These are phyloP conservation scores for Starmera amethionina DNA, from an alignment of 805 yeast species.

Conservation along the genomic window DNA sequence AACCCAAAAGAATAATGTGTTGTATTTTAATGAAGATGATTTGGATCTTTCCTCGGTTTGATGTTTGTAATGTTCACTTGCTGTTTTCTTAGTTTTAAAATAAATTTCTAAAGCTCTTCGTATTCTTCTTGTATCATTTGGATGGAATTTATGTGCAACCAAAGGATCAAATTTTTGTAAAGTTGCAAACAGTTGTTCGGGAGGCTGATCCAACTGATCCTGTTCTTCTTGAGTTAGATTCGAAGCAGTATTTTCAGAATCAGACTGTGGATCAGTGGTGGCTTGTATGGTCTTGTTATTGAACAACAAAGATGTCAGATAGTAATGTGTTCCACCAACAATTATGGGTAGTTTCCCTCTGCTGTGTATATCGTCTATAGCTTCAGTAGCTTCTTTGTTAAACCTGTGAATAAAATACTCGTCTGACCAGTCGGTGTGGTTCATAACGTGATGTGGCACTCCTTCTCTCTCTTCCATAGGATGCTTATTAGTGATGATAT, in stretches of 20 bases:
- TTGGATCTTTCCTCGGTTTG: constrained; percentile 38
- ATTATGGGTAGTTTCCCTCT: constrained; percentile 74
- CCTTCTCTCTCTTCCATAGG: constrained; percentile 71
- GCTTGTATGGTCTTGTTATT: constrained; percentile 52
- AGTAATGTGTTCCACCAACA: constrained; percentile 96
- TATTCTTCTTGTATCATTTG: constrained; percentile 75
- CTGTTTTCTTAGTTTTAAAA: constrained; percentile 51
- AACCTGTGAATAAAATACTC: constrained; percentile 78
- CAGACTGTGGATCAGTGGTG: constrained; percentile 4
- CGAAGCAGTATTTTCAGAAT: constrained; percentile 3
- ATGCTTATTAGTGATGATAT: constrained; percentile 85
- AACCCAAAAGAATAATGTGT: constrained; percentile 73
- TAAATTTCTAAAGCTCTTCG: constrained; percentile 75
- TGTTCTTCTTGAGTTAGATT: constrained; percentile 23
- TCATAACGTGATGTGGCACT: constrained; percentile 77
- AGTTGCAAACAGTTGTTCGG: constrained; percentile 36
- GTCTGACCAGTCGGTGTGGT: constrained; percentile 72
- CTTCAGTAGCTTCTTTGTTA: constrained; percentile 52
- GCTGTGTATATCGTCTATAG: constrained; percentile 54
- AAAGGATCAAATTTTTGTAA: constrained; percentile 54
- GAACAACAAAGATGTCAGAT: constrained; percentile 69
- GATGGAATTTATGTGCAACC: constrained; percentile 78
- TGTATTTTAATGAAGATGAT: constrained; percentile 43
- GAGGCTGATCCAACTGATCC: constrained; percentile 45
- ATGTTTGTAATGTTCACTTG: constrained; percentile 59